phyloP scores from a whole-genome alignment of 352 stramenopile genomes.

The Phytopythium delawarense region DNA sequence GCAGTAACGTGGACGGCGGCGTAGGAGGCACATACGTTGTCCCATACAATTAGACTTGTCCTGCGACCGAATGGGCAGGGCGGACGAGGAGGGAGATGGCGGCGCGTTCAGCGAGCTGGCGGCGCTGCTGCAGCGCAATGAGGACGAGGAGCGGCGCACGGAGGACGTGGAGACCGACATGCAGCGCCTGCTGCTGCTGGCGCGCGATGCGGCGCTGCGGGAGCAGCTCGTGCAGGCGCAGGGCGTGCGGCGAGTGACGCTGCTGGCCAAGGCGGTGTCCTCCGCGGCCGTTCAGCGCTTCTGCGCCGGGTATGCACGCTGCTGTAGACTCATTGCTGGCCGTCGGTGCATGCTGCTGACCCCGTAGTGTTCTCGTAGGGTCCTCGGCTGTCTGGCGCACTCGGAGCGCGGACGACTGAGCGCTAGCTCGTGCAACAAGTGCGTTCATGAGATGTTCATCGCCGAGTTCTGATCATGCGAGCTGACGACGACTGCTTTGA shows the following conservation, averaged over 20 bases:
- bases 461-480: not conserved
- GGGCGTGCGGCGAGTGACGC: conserved; percentile 39
- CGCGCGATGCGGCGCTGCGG: conserved; percentile 36
- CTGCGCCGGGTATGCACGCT: conserved; percentile 22
- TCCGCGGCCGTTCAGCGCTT: conserved; percentile 22
- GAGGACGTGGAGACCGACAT: conserved; percentile 50
- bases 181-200: conserved; percentile 47
- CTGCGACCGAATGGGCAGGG: not conserved
- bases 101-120: conserved; percentile 51
- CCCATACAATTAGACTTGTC: not conserved
- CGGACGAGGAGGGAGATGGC: not conserved
- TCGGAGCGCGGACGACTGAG: conserved; percentile 48
- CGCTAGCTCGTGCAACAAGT: conserved; percentile 62
- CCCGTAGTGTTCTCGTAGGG: conserved; percentile 19
- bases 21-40: not conserved
- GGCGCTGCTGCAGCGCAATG: conserved; percentile 47
- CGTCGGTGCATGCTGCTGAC: not conserved
- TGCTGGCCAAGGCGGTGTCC: conserved; percentile 23
- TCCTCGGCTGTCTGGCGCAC: conserved; percentile 58
- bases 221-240: conserved; percentile 61
- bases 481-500: not conserved
- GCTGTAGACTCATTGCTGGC: not conserved
- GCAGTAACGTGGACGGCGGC: not conserved
- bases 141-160: conserved; percentile 26
- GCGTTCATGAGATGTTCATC: not conserved